A percentile compares a stretch with the other conserved stretches of the same genome.
Evolutionary conservation across 225 moss, liverwort and hornwort genomes (phyloP).

Genomic region (Sphagnum tenellum): DNA sequence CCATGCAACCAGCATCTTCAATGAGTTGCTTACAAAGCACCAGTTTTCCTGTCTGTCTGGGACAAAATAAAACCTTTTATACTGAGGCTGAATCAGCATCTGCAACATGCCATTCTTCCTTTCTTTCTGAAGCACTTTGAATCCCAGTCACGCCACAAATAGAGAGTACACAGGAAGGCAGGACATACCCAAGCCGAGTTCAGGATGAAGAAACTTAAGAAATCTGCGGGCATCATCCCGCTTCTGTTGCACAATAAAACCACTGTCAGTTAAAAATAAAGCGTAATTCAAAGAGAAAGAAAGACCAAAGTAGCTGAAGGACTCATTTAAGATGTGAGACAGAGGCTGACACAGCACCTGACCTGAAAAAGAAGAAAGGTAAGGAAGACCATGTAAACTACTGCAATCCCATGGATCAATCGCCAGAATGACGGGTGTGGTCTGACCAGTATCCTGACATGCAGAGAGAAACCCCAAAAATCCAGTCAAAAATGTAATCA

Average conservation of each 20-base stretch:
- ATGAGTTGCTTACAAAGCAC: too few species aligned
- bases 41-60: too few species aligned
- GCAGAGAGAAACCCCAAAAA: too few species aligned
- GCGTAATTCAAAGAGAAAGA: neutral
- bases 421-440: constrained; percentile 97
- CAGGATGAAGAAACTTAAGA: constrained; percentile 72
- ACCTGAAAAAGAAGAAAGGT: constrained; percentile 94
- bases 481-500: too few species aligned
- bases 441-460: constrained; percentile 73
- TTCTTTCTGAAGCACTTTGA: too few species aligned
- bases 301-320: too few species aligned
- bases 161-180: too few species aligned
- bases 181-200: constrained; percentile 77
- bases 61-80: too few species aligned
- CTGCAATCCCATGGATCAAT: constrained; percentile 84
- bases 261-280: neutral
- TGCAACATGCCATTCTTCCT: too few species aligned
- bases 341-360: neutral
- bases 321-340: too few species aligned
- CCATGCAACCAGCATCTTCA: constrained; percentile 5
- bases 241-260: constrained; percentile 32
- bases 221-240: constrained; percentile 81
- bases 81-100: too few species aligned
- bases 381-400: constrained; percentile 80
- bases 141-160: too few species aligned